These are phyloP conservation scores for Colletotrichum siamense DNA, from an alignment of 2,329 filamentous ascomycete species.

Conservation along the genomic window DNA sequence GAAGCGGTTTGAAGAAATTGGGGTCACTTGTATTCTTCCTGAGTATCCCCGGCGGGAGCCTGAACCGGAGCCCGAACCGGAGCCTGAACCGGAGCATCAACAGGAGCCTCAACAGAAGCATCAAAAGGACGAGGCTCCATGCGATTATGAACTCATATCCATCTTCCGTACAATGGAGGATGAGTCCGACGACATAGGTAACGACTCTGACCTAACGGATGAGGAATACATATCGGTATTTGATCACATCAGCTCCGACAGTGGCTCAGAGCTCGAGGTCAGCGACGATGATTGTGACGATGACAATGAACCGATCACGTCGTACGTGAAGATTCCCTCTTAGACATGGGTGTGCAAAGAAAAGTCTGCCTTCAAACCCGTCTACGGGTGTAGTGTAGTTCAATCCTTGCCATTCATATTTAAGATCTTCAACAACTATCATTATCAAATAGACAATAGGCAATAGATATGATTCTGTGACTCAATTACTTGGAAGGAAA, in stretches of 20 bases:
- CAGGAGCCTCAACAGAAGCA: background rate
- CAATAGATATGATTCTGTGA: no score
- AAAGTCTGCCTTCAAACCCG: background rate
- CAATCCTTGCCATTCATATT: background rate
- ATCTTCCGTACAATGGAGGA: accelerated
- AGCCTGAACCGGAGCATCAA: background rate
- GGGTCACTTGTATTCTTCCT: background rate
- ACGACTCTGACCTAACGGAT: background rate
- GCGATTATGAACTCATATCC: background rate
- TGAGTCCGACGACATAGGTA: background rate
- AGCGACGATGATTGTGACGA: background rate
- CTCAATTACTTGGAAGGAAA: background rate
- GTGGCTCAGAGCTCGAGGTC: background rate
- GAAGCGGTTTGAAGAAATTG: background rate
- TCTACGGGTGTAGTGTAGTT: background rate
- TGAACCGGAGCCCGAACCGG: background rate
- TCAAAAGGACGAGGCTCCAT: no score
- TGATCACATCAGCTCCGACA: background rate
- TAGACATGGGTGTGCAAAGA: background rate
- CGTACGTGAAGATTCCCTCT: no score
- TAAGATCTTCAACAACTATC: background rate
- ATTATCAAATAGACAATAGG: no score
- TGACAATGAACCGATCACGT: no score
- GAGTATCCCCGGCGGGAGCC: accelerated
- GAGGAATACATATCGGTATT: background rate